Evolutionary conservation across 768 basidiomycete species (phyloP).

Genomic region (Leccinum longicurvipes): DNA sequence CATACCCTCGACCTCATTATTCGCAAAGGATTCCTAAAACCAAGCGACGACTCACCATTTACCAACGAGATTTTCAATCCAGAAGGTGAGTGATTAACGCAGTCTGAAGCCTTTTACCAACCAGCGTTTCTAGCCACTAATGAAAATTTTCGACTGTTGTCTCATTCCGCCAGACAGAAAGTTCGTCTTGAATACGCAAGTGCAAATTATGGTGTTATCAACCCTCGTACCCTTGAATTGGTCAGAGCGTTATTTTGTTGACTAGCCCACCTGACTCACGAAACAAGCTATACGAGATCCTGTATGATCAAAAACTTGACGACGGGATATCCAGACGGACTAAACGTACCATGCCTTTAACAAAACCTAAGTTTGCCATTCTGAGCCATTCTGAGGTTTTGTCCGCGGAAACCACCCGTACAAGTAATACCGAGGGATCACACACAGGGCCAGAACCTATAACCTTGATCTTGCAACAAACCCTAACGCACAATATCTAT

Average conservation of each 20-base stretch:
- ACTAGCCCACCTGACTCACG: neutral
- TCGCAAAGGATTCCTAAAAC: constrained; percentile 47
- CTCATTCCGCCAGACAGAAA: constrained; percentile 33
- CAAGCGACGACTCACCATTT: constrained; percentile 52
- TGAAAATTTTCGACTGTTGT: constrained; percentile 36
- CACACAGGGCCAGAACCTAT: constrained; percentile 1
- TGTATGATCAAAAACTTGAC: constrained; percentile 50
- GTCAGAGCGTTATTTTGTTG: constrained; percentile 24
- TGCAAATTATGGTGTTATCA: constrained; percentile 55
- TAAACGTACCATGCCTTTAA: constrained; percentile 4
- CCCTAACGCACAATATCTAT: constrained; percentile 32
- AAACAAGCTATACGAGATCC: constrained; percentile 44
- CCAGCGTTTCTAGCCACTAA: constrained; percentile 35
- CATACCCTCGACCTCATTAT: constrained; percentile 51
- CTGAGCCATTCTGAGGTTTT: constrained; percentile 36
- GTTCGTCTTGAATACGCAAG: constrained; percentile 43
- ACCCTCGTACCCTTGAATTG: constrained; percentile 42
- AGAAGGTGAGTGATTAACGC: constrained; percentile 29
- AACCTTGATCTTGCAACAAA: constrained; percentile 35
- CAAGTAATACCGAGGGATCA: neutral
- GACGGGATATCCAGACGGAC: constrained; percentile 39
- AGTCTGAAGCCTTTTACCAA: neutral
- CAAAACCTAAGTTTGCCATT: constrained; percentile 35
- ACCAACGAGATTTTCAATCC: constrained; percentile 57
- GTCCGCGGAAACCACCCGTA: constrained; percentile 23